Base-by-base conservation (phyloP, 2,329 filamentous ascomycete species). In the Cytospora leucostoma region DNA sequence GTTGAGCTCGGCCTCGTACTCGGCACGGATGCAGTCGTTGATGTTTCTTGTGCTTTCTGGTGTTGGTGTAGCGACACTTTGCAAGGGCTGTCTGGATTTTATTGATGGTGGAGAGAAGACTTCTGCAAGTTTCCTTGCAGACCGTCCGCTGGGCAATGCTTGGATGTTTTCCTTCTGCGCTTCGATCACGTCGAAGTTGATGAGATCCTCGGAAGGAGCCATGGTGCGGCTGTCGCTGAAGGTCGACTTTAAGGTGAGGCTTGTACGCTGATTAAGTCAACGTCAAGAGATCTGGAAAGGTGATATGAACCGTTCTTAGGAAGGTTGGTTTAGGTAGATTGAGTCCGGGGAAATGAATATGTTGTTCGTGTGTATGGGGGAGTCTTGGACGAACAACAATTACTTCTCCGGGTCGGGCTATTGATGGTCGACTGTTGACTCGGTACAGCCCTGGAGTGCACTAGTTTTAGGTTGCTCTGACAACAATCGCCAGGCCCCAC, bases 81-180 rank as follows among this genome's bases (percentile, higher is more conserved):
- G 82, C 38, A 84, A 75, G 63, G 83, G 79, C 83, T 63, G 58
- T 56, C 64, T 56, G 38, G 59, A 17, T 51, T 54, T 51, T 40
- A 44, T 47, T 55, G 59, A 56, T 21, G 50, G 47, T 61, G 91
- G 82, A 66, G 93, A 89, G 83, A 92, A 93, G 37, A 92, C 85
- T 61, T 93, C 86, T 35, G 89, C 93, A 58, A 99, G 88, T 60
- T 95, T 93, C 78, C 88, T 91, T 53, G 94, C 95, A 49, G 94
- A 98, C 68, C 95, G 82, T 27, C 84, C 95, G 67, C 92, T 90
- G 17, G 94, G 93, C 13, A 99, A 84, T 27, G 93, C 88, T 76
- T 97, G 93, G 62, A 99, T 97, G 77, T 99, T 99, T 79, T 99
- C 95, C 78, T 99, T 99, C 71, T 97, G 93, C 54, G 86, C 87